Evolutionary conservation across 306 rosid species (phyloP).

Genomic region (Cucurbita ficifolia): DNA sequence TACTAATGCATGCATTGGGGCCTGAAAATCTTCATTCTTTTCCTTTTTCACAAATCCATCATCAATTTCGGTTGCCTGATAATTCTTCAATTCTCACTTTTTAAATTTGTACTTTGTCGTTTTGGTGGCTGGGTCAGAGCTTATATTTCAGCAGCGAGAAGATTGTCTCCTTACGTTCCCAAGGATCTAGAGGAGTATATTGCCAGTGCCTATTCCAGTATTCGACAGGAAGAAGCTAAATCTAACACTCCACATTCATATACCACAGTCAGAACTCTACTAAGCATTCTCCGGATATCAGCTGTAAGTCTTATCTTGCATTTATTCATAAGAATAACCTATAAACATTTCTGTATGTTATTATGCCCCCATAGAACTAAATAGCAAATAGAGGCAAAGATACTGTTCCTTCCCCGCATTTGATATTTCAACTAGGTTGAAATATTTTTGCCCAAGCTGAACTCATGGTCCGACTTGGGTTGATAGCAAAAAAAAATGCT

Average conservation of each 20-base stretch:
- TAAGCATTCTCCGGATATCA: conserved; percentile 92
- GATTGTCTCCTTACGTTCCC: conserved; percentile 73
- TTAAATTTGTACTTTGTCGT: neutral
- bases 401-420: neutral
- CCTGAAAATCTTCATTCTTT: neutral
- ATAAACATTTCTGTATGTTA: neutral
- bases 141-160: conserved; percentile 89
- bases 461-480: neutral
- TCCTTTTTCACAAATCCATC: too few relatives aligned
- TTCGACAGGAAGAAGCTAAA: conserved; percentile 93
- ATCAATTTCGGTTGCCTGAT: too few relatives aligned
- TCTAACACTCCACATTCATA: conserved; percentile 84
- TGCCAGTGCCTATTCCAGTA: conserved; percentile 79
- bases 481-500: neutral
- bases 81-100: neutral
- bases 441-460: neutral
- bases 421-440: neutral
- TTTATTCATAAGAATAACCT: neutral
- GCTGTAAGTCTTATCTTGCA: conserved; percentile 38
- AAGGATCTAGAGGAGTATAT: conserved; percentile 81
- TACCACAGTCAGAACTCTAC: conserved; percentile 89
- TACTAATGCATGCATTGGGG: neutral
- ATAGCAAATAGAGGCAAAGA: neutral
- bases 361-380: neutral
- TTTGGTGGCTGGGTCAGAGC: conserved; percentile 29